Percentiles rank a stretch among this genome's conserved stretches.
These are phyloP conservation scores for Heimioporus sp. DNA, from an alignment of 768 basidiomycete genomes.

Conservation along the genomic window DNA sequence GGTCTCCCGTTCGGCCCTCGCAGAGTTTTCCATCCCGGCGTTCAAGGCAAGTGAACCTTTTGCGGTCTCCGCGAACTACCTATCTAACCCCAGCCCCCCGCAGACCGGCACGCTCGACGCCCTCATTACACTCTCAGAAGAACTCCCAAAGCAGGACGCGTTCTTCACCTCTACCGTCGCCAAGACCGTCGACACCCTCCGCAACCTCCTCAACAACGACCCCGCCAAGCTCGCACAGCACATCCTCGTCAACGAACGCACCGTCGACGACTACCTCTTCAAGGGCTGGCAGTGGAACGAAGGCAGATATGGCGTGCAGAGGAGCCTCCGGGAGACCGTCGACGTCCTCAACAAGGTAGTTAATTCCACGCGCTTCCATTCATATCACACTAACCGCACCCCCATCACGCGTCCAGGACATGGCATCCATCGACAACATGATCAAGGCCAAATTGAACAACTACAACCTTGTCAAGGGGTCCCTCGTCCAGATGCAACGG, in stretches of 20 bases:
- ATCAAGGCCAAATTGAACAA: slow-evolving; percentile 89
- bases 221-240: slow-evolving; percentile 72
- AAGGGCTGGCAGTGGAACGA: slow-evolving; percentile 91
- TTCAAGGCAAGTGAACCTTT: slow-evolving; percentile 75
- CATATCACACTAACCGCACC: slow-evolving; percentile 19
- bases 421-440: slow-evolving; percentile 89
- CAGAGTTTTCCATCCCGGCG: slow-evolving; percentile 72
- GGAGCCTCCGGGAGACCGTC: slow-evolving; percentile 78
- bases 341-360: slow-evolving; percentile 82
- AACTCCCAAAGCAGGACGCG: slow-evolving; percentile 86
- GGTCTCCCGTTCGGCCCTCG: slow-evolving; percentile 56
- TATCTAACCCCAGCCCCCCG: slow-evolving; percentile 11
- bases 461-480: slow-evolving; percentile 94
- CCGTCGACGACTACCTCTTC: slow-evolving; percentile 78
- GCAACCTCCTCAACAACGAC: slow-evolving; percentile 88
- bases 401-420: slow-evolving; percentile 56
- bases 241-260: slow-evolving; percentile 74
- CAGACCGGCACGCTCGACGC: slow-evolving; percentile 94
- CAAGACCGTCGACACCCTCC: slow-evolving; percentile 91
- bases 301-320: slow-evolving; percentile 83
- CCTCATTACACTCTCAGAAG: slow-evolving; percentile 86
- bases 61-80: slow-evolving; percentile 1
- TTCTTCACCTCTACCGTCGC: slow-evolving; percentile 87
- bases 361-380: slow-evolving; percentile 15
- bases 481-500: slow-evolving; percentile 86